phyloP scores from a whole-genome alignment of 2,329 filamentous ascomycete genomes.

The Pseudonectria buxi region DNA sequence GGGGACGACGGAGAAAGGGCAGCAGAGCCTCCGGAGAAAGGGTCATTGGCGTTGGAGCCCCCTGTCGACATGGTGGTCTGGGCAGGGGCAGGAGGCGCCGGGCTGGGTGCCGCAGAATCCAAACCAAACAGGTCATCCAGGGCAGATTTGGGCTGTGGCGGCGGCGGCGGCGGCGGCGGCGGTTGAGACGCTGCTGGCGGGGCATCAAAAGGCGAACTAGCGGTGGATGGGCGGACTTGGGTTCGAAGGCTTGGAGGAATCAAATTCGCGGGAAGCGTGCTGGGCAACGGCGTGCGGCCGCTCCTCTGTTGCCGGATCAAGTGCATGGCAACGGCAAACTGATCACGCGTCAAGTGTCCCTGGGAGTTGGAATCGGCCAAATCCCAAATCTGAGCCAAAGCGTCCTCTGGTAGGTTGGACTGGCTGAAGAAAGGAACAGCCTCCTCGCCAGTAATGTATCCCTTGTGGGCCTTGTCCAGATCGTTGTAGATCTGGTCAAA shows the following conservation, averaged over 20 bases:
- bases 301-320: constrained; percentile 84
- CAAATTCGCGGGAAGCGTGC: constrained; percentile 70
- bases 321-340: constrained; percentile 97
- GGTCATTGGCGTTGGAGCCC: constrained; percentile 59
- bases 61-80: constrained; percentile 65
- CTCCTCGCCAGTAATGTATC: constrained; percentile 87
- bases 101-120: constrained; percentile 54
- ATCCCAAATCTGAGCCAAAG: constrained; percentile 93
- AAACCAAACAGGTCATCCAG: constrained; percentile 92
- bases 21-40: constrained; percentile 49
- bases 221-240: constrained; percentile 45
- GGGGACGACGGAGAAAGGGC: constrained; percentile 47
- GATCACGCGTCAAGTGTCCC: constrained; percentile 76
- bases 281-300: constrained; percentile 61
- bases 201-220: constrained; percentile 47
- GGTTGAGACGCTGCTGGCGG: constrained; percentile 32
- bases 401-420: constrained; percentile 81
- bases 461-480: constrained; percentile 73
- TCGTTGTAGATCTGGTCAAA: constrained; percentile 83
- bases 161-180: constrained; percentile 38
- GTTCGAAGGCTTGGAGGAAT: constrained; percentile 80
- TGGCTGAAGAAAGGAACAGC: constrained; percentile 92
- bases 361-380: constrained; percentile 89
- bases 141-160: constrained; percentile 64
- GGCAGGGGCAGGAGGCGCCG: constrained; percentile 47